Evolutionary conservation across 129 eudicot species (phyloP).

Genomic region (Flaveria brownii): DNA sequence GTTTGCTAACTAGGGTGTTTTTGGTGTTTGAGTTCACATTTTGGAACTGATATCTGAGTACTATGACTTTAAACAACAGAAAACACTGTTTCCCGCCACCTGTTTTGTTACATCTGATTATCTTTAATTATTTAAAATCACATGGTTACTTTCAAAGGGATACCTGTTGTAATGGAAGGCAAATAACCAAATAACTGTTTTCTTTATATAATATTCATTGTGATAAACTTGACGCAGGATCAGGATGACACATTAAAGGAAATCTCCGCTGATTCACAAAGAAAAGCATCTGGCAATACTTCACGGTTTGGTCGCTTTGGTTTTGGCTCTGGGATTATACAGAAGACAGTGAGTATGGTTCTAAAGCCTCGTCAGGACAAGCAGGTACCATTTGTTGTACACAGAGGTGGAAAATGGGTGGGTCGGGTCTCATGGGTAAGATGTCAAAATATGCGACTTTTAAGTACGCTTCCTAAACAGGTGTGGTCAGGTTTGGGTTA

Average conservation of each 20-base stretch:
- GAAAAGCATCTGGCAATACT: constrained; percentile 50
- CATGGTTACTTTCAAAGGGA: background rate
- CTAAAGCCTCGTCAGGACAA: constrained; percentile 78
- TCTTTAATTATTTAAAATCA: background rate
- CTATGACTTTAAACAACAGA: background rate
- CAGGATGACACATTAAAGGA: constrained; percentile 60
- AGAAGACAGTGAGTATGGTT: constrained; percentile 76
- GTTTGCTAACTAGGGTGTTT: background rate
- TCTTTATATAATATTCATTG: constrained; percentile 19
- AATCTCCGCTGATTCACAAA: constrained; percentile 46
- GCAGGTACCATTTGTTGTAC: constrained; percentile 54
- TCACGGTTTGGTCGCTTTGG: constrained; percentile 80
- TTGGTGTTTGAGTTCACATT: background rate
- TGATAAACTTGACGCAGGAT: constrained; percentile 37
- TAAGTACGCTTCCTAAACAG: background rate
- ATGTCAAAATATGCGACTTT: background rate
- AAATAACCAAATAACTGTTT: background rate
- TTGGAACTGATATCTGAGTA: constrained; percentile 4
- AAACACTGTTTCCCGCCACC: background rate
- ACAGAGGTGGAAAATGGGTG: background rate
- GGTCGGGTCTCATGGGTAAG: background rate
- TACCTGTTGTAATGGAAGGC: background rate
- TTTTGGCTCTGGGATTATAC: constrained; percentile 77
- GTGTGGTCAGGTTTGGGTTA: background rate
- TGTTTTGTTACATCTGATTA: background rate